Percentiles rank a stretch among this genome's conserved stretches.
phyloP scores from a whole-genome alignment of 2,329 filamentous ascomycete genomes.

The Diaporthe sp. region DNA sequence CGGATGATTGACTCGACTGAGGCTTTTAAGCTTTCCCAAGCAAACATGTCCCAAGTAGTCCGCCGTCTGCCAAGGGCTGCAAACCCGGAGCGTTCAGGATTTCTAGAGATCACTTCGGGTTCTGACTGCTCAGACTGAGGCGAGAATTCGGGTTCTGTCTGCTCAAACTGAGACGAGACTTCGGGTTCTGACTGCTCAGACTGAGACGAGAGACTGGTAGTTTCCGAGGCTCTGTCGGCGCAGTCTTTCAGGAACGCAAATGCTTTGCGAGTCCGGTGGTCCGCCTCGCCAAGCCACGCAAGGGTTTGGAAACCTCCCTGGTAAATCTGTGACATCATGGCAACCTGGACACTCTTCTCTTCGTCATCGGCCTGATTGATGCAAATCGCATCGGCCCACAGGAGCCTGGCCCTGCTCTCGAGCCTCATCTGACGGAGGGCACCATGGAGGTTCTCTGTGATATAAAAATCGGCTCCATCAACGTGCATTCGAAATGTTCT shows the following conservation, averaged over 20 bases:
- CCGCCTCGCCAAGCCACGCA: background rate
- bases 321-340: background rate
- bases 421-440: background rate
- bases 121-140: background rate
- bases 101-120: background rate
- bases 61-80: too few relatives aligned
- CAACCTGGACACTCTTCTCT: background rate
- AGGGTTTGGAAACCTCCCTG: background rate
- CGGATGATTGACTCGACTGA: background rate
- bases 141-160: too few relatives aligned
- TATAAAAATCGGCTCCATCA: background rate
- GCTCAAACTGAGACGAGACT: too few relatives aligned
- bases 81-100: too few relatives aligned
- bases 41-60: too few relatives aligned
- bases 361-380: constrained; percentile 15
- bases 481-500: background rate
- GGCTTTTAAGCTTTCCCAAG: too few relatives aligned
- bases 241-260: background rate
- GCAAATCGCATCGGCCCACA: constrained; percentile 17
- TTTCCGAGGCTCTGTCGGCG: background rate
- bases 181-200: too few relatives aligned
- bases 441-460: background rate
- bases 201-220: background rate
- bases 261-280: background rate
- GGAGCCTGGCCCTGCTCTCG: background rate